These are phyloP conservation scores for Lachnellula hyalina DNA, from an alignment of 2,329 filamentous ascomycete genomes.

Conservation along the genomic window DNA sequence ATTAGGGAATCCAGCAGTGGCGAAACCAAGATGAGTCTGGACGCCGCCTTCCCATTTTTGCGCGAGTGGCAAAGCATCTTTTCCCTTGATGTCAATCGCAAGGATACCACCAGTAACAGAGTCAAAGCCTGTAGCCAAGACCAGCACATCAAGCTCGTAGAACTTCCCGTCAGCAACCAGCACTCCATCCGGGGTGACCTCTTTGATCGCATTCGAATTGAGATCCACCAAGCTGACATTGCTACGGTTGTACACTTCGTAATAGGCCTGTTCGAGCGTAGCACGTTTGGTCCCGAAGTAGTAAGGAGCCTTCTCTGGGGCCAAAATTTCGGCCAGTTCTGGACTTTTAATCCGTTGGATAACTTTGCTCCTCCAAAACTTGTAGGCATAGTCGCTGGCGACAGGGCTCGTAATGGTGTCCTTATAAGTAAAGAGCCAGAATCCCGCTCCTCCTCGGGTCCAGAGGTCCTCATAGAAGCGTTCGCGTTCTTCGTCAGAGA, in stretches of 20 bases:
- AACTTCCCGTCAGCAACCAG: constrained; percentile 25
- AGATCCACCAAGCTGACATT: constrained; percentile 43
- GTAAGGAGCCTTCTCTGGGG: constrained; percentile 37
- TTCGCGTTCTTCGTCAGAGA: constrained; percentile 39
- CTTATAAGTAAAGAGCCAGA: constrained; percentile 41
- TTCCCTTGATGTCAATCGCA: constrained; percentile 31
- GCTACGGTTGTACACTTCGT: constrained; percentile 42
- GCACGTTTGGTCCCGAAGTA: constrained; percentile 43
- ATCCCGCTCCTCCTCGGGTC: constrained; percentile 41
- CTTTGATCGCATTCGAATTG: constrained; percentile 38
- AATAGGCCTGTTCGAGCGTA: constrained; percentile 44
- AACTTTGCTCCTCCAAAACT: constrained; percentile 44
- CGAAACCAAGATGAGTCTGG: constrained; percentile 36
- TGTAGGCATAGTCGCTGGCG: constrained; percentile 39
- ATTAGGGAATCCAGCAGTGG: constrained; percentile 41
- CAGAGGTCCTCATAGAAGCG: constrained; percentile 41
- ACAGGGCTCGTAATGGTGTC: constrained; percentile 29
- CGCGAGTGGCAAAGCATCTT: constrained; percentile 25
- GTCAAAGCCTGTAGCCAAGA: constrained; percentile 36
- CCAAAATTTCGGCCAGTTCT: constrained; percentile 39
- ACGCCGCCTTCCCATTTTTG: constrained; percentile 33
- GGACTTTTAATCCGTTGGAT: constrained; percentile 41
- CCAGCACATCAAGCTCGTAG: constrained; percentile 29
- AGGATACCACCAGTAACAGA: constrained; percentile 31
- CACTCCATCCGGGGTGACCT: constrained; percentile 36